A percentile compares a stretch with the other conserved stretches of the same genome.
These are phyloP conservation scores for Penicillium lagena DNA, from an alignment of 495 filamentous ascomycete species.

Conservation along the genomic window DNA sequence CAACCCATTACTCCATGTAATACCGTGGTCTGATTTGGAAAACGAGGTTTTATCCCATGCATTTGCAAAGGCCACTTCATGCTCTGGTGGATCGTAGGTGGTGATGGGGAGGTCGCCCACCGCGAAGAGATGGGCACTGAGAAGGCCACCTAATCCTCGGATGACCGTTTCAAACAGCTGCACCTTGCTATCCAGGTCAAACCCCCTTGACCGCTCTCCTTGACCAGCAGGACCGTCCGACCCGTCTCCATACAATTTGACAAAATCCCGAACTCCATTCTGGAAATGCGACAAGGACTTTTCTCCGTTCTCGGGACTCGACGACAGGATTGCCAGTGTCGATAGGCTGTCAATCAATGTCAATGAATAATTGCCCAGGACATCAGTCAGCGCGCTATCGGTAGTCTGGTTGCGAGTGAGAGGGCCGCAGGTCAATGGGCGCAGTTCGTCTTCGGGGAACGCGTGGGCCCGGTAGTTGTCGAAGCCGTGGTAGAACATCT, in stretches of 20 bases:
- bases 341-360: constrained; percentile 93
- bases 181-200: constrained; percentile 95
- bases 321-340: constrained; percentile 85
- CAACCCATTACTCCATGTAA: constrained; percentile 69
- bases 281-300: constrained; percentile 73
- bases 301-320: constrained; percentile 48
- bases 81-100: constrained; percentile 55
- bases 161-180: constrained; percentile 98
- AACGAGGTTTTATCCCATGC: constrained; percentile 34
- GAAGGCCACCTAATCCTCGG: constrained; percentile 76
- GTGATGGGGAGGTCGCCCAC: constrained; percentile 79
- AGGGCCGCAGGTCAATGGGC: constrained; percentile 78
- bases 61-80: constrained; percentile 25
- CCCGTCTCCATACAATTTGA: constrained; percentile 84
- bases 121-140: constrained; percentile 92
- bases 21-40: constrained; percentile 36
- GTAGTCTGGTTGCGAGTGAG: constrained; percentile 74
- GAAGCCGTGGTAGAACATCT: constrained; percentile 96
- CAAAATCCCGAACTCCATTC: constrained; percentile 68
- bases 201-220: constrained; percentile 72
- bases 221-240: constrained; percentile 59
- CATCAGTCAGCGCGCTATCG: constrained; percentile 80
- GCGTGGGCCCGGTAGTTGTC: constrained; percentile 91
- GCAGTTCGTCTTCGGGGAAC: constrained; percentile 95
- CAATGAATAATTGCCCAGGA: constrained; percentile 92